Percentiles rank a stretch among this genome's conserved stretches.
Conservation (phyloP, 306 rosid species). For the Cucurbita argyrosperma region DNA sequence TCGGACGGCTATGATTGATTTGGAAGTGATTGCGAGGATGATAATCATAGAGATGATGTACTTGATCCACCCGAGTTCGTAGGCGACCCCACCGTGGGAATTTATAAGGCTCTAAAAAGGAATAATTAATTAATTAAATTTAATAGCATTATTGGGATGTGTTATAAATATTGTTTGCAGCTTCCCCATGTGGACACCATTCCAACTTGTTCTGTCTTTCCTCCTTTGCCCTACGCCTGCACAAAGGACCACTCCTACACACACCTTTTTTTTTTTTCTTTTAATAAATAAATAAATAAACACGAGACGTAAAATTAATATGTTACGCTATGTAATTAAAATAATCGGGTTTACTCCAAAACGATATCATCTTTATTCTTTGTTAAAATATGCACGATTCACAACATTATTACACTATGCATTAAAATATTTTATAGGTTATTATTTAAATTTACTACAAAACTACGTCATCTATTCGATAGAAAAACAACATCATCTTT, state of each 20-base stretch:
- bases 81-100: not conserved
- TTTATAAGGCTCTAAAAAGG: not conserved
- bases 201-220: not conserved
- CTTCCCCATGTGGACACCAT: slow-evolving; percentile 10
- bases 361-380: no score
- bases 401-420: no score
- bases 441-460: no score
- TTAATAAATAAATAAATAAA: no score
- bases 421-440: no score
- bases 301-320: no score
- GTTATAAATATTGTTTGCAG: not conserved
- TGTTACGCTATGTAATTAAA: no score
- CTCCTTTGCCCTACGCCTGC: not conserved
- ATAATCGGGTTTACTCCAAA: no score
- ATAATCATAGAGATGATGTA: not conserved
- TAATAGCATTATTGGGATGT: not conserved
- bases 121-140: not conserved
- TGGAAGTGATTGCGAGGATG: not conserved
- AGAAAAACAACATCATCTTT: no score
- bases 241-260: not conserved
- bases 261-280: no score
- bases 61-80: not conserved
- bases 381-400: no score
- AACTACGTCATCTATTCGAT: no score
- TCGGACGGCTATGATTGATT: not conserved